These are phyloP conservation scores for Pulveroboletus sp. DNA, from an alignment of 768 basidiomycete genomes.

Conservation along the genomic window DNA sequence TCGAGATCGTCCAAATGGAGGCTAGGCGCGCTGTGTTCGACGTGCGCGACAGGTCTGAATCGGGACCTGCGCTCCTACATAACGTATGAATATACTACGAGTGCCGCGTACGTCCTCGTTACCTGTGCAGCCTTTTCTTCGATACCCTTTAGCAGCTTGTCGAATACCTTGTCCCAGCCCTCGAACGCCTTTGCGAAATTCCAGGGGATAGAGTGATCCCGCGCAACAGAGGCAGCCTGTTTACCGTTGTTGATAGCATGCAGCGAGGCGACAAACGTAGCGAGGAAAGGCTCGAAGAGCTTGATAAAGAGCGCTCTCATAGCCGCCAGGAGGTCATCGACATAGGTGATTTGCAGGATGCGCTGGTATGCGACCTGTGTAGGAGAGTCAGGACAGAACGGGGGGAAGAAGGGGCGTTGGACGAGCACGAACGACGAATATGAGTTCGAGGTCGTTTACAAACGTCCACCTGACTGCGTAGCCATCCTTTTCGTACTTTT, in stretches of 20 bases:
- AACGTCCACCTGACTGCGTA: conserved; percentile 94
- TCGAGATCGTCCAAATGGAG: conserved; percentile 55
- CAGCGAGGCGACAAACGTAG: conserved; percentile 78
- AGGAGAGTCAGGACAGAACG: background rate
- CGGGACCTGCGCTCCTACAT: conserved; percentile 70
- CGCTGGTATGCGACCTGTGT: conserved; percentile 91
- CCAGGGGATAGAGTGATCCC: conserved; percentile 45
- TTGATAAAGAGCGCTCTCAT: conserved; percentile 84
- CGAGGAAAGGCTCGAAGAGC: conserved; percentile 78
- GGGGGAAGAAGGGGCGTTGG: background rate
- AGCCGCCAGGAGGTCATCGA: conserved; percentile 78
- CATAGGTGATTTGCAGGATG: conserved; percentile 90
- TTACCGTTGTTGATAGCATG: conserved; percentile 55
- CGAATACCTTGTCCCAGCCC: conserved; percentile 79
- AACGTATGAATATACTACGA: background rate
- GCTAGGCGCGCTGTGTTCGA: conserved; percentile 34
- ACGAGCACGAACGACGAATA: conserved; percentile 76
- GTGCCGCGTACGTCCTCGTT: conserved; percentile 5
- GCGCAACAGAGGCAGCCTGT: conserved; percentile 28
- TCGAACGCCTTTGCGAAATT: conserved; percentile 68
- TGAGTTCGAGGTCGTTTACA: conserved; percentile 91
- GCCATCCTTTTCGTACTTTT: conserved; percentile 90
- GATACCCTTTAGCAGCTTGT: conserved; percentile 65
- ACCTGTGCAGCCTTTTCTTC: conserved; percentile 75
- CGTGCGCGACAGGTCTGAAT: conserved; percentile 38